Evolutionary conservation across 257 asterid genomes (phyloP), one percentile per base, ranked within the genome.

Genomic region (Scutellaria galericulata): DNA sequence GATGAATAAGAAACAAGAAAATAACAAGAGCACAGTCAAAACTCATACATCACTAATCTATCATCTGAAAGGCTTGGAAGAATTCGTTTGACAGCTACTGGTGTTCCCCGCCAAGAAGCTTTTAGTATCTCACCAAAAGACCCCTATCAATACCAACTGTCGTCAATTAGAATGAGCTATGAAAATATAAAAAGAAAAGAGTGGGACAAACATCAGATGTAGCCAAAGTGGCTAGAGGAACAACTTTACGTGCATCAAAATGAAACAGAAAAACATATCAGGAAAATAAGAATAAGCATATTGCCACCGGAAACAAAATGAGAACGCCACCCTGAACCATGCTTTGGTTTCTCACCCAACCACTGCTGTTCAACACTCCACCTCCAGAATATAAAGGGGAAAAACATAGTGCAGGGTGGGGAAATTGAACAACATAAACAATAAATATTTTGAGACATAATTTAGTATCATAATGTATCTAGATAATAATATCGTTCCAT

Each of bases 41-140:
- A 54, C 80, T 55, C 93, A 78, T 94, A 91, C 99, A 89, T 83
- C 70, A 95, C 98, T 82, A 95, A 84, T 84, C 96, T 88, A 77
- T 95, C 99, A 81, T 95, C 98, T 57, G 97, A 95, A 69, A 95
- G 99, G 76, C 87, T 92, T 35, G 99, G 99, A 83, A 95, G 99
- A 74, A 95, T 92, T 70, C 99, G 92, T 76, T 95, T 95, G 79
- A 95, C 92, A 80, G 99, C 98, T 50, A 95, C 98, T n/a, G 98
- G 99, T 75, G 99, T 95, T 79, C 97, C 98, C 75, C 98, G 88
- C 99, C 99, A 95, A 80, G 62, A 60, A 73, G 98, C 98, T 86
- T 88, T 95, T 61, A 95, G 78, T 80, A 95, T 95, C 93, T 95
- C 99, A 70, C 99, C 99, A 73, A 95, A 95, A 40, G 99, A 95